A percentile compares a stretch with the other conserved stretches of the same genome.
Conservation (phyloP, 1,139 yeast genomes). For the Eremothecium cymbalariae region DNA sequence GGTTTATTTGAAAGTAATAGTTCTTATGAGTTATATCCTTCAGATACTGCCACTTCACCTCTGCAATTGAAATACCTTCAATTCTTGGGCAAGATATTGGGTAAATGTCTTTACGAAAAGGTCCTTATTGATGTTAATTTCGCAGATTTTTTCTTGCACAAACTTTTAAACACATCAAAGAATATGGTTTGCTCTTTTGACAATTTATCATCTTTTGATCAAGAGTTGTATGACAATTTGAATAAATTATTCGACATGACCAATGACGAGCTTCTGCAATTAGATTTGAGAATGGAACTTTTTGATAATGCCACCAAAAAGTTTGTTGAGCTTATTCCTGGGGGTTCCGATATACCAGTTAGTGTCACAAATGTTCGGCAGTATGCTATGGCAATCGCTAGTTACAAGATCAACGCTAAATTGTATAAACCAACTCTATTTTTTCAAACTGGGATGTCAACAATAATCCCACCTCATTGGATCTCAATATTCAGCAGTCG, state of each 20-base stretch:
- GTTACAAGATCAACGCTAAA: conserved; percentile 64
- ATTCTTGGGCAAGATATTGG: conserved; percentile 75
- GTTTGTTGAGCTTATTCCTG: conserved; percentile 51
- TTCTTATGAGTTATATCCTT: conserved; percentile 62
- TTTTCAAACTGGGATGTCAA: conserved; percentile 65
- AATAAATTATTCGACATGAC: conserved; percentile 52
- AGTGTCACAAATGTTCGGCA: conserved; percentile 55
- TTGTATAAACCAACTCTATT: conserved; percentile 50
- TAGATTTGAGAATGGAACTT: conserved; percentile 62
- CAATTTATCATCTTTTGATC: conserved; percentile 67
- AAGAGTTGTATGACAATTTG: conserved; percentile 56
- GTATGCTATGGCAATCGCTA: conserved; percentile 71
- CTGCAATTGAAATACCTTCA: conserved; percentile 39
- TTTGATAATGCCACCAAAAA: conserved; percentile 28
- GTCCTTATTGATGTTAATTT: conserved; percentile 75
- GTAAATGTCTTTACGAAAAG: conserved; percentile 83
- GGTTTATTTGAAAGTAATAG: conserved; percentile 48
- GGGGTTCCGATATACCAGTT: conserved; percentile 52
- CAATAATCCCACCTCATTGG: conserved; percentile 67
- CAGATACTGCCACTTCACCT: conserved; percentile 15
- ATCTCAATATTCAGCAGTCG: conserved; percentile 72
- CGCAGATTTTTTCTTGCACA: conserved; percentile 78
- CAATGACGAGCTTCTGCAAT: conserved; percentile 45
- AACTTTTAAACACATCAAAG: conserved; percentile 39
- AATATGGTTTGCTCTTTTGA: conserved; percentile 48